phyloP scores from a whole-genome alignment of 2,329 filamentous ascomycete species.

The Pseudonectria foliicola region DNA sequence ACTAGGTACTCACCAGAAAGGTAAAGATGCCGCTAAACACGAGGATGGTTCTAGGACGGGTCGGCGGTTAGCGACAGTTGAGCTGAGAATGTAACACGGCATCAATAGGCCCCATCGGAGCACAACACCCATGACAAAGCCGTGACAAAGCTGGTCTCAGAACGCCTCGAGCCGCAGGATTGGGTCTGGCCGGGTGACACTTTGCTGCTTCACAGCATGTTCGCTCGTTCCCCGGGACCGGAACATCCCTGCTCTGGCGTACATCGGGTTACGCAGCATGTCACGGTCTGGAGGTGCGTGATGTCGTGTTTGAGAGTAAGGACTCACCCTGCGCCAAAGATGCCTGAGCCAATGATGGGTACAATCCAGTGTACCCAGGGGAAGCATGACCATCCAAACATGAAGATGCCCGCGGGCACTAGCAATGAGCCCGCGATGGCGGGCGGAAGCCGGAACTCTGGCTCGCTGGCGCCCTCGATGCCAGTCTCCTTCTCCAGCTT shows the following conservation, averaged over 20 bases:
- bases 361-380: slow-evolving; percentile 67
- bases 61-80: slow-evolving; percentile 21
- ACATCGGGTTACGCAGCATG: slow-evolving; percentile 1
- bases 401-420: slow-evolving; percentile 76
- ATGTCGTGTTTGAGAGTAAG: no score
- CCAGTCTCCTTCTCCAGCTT: slow-evolving; percentile 45
- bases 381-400: slow-evolving; percentile 83
- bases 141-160: slow-evolving; percentile 20
- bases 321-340: slow-evolving; percentile 66
- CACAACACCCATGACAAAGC: slow-evolving; percentile 23
- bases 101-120: neutral
- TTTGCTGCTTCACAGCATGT: no score
- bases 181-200: neutral
- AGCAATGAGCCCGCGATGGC: slow-evolving; percentile 67
- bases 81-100: no score
- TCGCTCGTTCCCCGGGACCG: no score
- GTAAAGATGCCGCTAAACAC: slow-evolving; percentile 82
- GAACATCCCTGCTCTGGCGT: no score
- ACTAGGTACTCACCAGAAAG: slow-evolving; percentile 66
- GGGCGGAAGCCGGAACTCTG: slow-evolving; percentile 78
- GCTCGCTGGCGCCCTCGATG: slow-evolving; percentile 58
- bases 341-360: slow-evolving; percentile 62
- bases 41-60: slow-evolving; percentile 56
- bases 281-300: neutral
- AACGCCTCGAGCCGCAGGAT: neutral